Conservation (phyloP, 1,284 basidiomycete species). For the Ganoderma resinaceum region DNA sequence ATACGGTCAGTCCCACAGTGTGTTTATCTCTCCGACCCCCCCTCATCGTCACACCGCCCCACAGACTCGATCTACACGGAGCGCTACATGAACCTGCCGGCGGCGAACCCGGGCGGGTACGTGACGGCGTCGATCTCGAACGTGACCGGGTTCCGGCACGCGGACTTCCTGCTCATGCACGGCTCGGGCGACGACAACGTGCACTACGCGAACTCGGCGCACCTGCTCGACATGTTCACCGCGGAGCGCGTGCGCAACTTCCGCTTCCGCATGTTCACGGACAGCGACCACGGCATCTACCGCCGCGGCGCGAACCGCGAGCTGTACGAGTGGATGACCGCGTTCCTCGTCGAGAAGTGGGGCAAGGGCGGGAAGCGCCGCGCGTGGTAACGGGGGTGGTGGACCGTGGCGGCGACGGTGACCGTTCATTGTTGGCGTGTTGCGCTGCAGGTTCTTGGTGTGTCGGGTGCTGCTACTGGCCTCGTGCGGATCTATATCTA, state of each 20-base stretch:
- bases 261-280: slow-evolving; percentile 95
- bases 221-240: slow-evolving; percentile 92
- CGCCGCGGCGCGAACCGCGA: slow-evolving; percentile 83
- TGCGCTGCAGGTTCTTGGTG: neutral
- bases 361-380: slow-evolving; percentile 76
- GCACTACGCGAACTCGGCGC: slow-evolving; percentile 91
- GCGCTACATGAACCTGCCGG: slow-evolving; percentile 93
- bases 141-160: slow-evolving; percentile 82
- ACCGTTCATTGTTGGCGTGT: too few species aligned
- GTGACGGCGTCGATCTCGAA: slow-evolving; percentile 84
- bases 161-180: slow-evolving; percentile 88
- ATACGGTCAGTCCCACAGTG: slow-evolving; percentile 65
- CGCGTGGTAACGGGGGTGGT: slow-evolving; percentile 27
- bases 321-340: slow-evolving; percentile 87
- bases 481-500: neutral
- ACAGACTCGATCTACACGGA: slow-evolving; percentile 92
- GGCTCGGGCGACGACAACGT: slow-evolving; percentile 96
- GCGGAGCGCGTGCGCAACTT: slow-evolving; percentile 77
- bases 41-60: neutral
- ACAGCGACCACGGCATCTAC: slow-evolving; percentile 85
- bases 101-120: slow-evolving; percentile 84
- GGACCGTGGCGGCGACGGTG: neutral
- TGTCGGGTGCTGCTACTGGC: neutral
- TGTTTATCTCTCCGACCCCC: too few species aligned
- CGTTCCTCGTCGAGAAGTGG: slow-evolving; percentile 90